Evolutionary conservation across 2,329 filamentous ascomycete genomes (phyloP).

Genomic region (Trichoderma simmonsii): DNA sequence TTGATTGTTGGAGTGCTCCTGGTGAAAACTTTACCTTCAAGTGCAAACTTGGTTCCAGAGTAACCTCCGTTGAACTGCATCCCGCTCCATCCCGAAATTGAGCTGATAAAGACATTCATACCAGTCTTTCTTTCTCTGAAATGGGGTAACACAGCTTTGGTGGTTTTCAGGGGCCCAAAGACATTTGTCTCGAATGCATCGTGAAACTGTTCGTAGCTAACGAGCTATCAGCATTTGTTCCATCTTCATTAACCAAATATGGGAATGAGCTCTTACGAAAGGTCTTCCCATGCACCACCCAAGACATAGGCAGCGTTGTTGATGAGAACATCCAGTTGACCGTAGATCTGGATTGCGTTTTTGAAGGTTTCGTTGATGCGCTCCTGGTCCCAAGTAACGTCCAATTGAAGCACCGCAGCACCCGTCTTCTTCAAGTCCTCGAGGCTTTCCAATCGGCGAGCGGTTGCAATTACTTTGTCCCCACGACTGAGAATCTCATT

Average conservation of each 20-base stretch:
- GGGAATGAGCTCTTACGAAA: background rate
- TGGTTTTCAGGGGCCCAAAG: conserved; percentile 2
- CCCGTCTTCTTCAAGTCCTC: conserved; percentile 25
- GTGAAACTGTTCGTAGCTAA: background rate
- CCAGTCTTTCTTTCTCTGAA: conserved; percentile 14
- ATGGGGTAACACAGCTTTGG: conserved; percentile 2
- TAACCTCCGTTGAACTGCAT: conserved; percentile 11
- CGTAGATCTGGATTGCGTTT: conserved; percentile 28
- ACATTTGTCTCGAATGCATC: conserved; percentile 13
- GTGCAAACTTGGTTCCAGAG: conserved; percentile 18
- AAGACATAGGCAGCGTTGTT: conserved; percentile 27
- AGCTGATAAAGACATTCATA: conserved; percentile 19
- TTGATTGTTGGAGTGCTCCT: too few species aligned
- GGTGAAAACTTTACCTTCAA: conserved; percentile 6
- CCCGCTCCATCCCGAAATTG: conserved; percentile 13
- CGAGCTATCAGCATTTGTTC: background rate
- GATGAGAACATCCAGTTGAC: conserved; percentile 26
- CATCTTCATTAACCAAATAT: background rate
- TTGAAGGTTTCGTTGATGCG: conserved; percentile 23
- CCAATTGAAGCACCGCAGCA: conserved; percentile 30
- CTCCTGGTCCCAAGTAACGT: conserved; percentile 25
- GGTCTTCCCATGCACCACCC: conserved; percentile 6
- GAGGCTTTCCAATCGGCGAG: conserved; percentile 20
- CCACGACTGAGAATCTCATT: conserved; percentile 20
- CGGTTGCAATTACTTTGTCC: conserved; percentile 27